Evolutionary conservation across 148 eudicot species (phyloP).

Genomic region (Camellia sinensis): DNA sequence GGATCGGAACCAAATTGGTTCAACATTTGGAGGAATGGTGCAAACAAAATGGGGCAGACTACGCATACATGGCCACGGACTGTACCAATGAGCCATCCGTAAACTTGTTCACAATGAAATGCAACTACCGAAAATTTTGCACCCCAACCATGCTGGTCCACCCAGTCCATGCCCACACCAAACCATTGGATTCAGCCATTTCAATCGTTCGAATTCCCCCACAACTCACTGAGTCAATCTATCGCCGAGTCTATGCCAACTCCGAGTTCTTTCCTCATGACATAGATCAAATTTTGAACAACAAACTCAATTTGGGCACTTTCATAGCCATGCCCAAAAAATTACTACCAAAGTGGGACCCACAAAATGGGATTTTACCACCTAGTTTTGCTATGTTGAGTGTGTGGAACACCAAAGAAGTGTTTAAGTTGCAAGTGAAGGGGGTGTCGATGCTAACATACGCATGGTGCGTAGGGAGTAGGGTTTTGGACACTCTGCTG

Average conservation of each 20-base stretch:
- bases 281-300: constrained; percentile 44
- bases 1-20: constrained; percentile 59
- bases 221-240: constrained; percentile 37
- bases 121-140: constrained; percentile 52
- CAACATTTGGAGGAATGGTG: constrained; percentile 65
- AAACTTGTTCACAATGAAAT: constrained; percentile 67
- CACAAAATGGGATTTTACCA: constrained; percentile 39
- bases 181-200: constrained; percentile 41
- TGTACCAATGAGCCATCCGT: constrained; percentile 64
- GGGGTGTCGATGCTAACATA: constrained; percentile 59
- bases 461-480: constrained; percentile 53
- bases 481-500: constrained; percentile 61
- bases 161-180: constrained; percentile 71
- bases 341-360: constrained; percentile 45
- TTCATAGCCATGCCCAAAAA: constrained; percentile 65
- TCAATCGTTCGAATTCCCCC: constrained; percentile 44
- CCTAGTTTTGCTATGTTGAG: constrained; percentile 72
- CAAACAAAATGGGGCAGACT: constrained; percentile 55
- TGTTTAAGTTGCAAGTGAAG: constrained; percentile 67
- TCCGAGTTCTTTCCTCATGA: constrained; percentile 74
- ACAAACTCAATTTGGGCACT: constrained; percentile 68
- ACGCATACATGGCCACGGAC: constrained; percentile 88
- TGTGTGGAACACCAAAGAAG: constrained; percentile 83
- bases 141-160: constrained; percentile 63
- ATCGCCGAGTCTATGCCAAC: constrained; percentile 36